Evolutionary conservation across 257 asterid species (phyloP).

Genomic region (Knoxia roxburghii): DNA sequence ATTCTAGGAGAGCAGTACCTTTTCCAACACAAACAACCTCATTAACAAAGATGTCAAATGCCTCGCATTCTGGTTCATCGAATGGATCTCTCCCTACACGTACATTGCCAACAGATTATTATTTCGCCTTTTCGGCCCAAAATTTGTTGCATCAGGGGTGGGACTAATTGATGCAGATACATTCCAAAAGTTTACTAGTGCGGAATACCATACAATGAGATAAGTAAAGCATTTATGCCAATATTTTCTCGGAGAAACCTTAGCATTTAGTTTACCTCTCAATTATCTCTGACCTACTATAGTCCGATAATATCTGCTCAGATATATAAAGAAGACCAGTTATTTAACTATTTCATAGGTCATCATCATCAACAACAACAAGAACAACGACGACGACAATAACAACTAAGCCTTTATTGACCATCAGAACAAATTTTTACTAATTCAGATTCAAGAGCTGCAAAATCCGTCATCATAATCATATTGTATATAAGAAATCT

Average conservation of each 20-base stretch:
- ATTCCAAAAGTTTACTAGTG: not conserved
- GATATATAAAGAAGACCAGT: conserved; percentile 21
- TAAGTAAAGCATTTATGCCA: no score
- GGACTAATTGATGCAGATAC: not conserved
- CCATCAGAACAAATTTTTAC: not conserved
- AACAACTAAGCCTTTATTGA: no score
- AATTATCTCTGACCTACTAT: conserved; percentile 65
- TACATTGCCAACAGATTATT: not conserved
- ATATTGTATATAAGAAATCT: not conserved
- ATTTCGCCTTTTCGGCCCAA: not conserved
- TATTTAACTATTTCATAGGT: conserved; percentile 18
- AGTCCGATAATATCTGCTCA: conserved; percentile 61
- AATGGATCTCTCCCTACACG: conserved; percentile 86
- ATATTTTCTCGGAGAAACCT: no score
- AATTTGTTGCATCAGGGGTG: not conserved
- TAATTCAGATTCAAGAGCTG: not conserved
- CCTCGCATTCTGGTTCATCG: conserved; percentile 90
- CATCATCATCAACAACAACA: no score
- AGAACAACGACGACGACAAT: no score
- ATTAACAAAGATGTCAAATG: conserved; percentile 73
- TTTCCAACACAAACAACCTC: conserved; percentile 71
- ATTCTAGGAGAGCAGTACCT: conserved; percentile 36
- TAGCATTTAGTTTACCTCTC: conserved; percentile 49
- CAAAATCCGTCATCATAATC: not conserved
- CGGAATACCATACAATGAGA: not conserved